Conservation (phyloP, 2,329 filamentous ascomycete genomes). For the Aspergillus pseudoterreus region DNA sequence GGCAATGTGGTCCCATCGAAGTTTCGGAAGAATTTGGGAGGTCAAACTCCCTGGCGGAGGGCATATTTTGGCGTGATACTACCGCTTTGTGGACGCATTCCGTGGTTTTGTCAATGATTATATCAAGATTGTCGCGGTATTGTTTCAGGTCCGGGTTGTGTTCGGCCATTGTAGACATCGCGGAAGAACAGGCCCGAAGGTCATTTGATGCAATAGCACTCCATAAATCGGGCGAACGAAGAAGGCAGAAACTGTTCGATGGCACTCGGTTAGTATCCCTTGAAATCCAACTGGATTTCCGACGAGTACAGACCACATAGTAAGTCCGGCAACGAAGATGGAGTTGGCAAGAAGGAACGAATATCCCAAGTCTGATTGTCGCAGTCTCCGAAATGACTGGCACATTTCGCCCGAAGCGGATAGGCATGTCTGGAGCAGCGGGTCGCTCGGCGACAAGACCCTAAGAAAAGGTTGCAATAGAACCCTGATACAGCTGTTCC, state of each 20-base stretch:
- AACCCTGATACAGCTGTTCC: slow-evolving; percentile 15
- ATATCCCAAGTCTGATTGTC: slow-evolving; percentile 96
- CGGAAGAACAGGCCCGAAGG: slow-evolving; percentile 18
- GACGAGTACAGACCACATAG: slow-evolving; percentile 59
- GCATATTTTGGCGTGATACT: not conserved
- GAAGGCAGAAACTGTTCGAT: slow-evolving; percentile 16
- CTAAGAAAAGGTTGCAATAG: slow-evolving; percentile 18
- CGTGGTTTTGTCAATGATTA: slow-evolving; percentile 16
- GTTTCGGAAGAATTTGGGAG: not conserved
- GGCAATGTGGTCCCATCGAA: too few relatives aligned
- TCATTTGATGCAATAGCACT: slow-evolving; percentile 17
- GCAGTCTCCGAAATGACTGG: slow-evolving; percentile 59
- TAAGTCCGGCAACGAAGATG: slow-evolving; percentile 92
- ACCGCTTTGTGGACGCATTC: slow-evolving; percentile 9
- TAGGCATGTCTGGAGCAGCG: slow-evolving; percentile 11
- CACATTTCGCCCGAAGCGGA: slow-evolving; percentile 17
- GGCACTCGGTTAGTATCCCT: slow-evolving; percentile 39
- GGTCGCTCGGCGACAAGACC: slow-evolving; percentile 9
- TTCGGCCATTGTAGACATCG: slow-evolving; percentile 21
- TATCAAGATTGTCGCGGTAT: slow-evolving; percentile 18
- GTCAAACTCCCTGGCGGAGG: not conserved
- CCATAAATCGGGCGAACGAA: slow-evolving; percentile 17
- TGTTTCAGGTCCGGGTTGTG: slow-evolving; percentile 15
- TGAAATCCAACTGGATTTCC: slow-evolving; percentile 79
- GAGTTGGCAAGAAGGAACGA: slow-evolving; percentile 93